phyloP scores from a whole-genome alignment of 2,329 filamentous ascomycete genomes.

The Xylaria multiplex region DNA sequence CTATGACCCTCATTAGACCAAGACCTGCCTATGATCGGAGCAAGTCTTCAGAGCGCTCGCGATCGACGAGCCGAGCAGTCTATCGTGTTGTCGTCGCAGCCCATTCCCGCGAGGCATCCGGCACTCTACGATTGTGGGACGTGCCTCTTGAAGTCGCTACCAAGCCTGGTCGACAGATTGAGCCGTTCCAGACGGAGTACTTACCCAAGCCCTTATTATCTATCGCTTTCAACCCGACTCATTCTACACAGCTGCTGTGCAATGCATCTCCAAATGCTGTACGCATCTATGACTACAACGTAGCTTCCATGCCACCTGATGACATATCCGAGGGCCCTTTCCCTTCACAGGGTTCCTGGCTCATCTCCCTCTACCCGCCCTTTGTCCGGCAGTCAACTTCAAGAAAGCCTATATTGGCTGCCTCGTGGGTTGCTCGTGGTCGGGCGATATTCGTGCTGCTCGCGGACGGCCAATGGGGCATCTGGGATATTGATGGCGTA shows the following conservation, averaged over 20 bases:
- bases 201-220: constrained; percentile 63
- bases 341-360: constrained; percentile 70
- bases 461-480: constrained; percentile 73
- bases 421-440: constrained; percentile 70
- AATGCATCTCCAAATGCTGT: constrained; percentile 66
- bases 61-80: constrained; percentile 42
- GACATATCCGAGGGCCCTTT: constrained; percentile 62
- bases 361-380: constrained; percentile 69
- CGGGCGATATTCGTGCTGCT: constrained; percentile 67
- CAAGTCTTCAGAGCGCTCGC: constrained; percentile 54
- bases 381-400: constrained; percentile 61
- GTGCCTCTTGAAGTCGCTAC: constrained; percentile 59
- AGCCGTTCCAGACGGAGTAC: constrained; percentile 70
- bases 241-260: constrained; percentile 67
- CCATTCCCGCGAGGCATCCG: constrained; percentile 68
- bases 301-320: constrained; percentile 62
- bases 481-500: constrained; percentile 72
- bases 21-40: constrained; percentile 49
- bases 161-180: constrained; percentile 50
- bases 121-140: constrained; percentile 68
- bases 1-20: constrained; percentile 62
- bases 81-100: constrained; percentile 67
- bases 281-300: constrained; percentile 70
- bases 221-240: constrained; percentile 70
- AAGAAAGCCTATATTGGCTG: constrained; percentile 70